Evolutionary conservation across 306 rosid genomes (phyloP), one percentile per base, ranked within the genome.

Genomic region (Prunus kanzakura): DNA sequence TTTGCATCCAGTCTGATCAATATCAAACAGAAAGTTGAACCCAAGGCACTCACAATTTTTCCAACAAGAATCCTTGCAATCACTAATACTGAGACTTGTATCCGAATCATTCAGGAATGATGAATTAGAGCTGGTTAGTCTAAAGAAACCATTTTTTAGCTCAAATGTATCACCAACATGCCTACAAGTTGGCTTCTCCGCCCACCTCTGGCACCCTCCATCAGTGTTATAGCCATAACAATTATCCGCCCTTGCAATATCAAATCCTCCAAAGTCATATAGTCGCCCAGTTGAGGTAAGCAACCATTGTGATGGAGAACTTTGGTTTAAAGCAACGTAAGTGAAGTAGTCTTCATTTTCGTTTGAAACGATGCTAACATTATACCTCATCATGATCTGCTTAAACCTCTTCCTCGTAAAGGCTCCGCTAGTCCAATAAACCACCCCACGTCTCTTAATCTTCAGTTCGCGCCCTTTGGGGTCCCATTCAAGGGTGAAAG

Each of bases 41-140:
- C 75, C 75, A 3, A 54, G 30, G 49, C 64, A 71, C 20, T 43
- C 49, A n/a, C 75, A 71, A 13, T 52, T 6, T 22, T 71, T 5
- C 75, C 75, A 52, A 54, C 75, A 71, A 71, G 50, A 11, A 71
- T 11, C 15, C 29, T n/a, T 52, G 2, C 75, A 71, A n/a, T 71
- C 75, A 54, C 75, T 32, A 13, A n/a, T 52, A 11, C 50, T 22
- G 11, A 71, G 50, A 54, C 20, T 52, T 3, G 4, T 3, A 71
- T 71, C 6, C 1, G 75, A 11, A 30, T 32, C 30, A 71, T 19
- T 52, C 0, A 29, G 35, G 15, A 4, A 2, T n/a, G 10, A 12
- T 19, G 49, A 30, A 54, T 2, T 2, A 11, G 63, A 12, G 29
- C 18, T n/a, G 11, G 49, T 11, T 54, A 10, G n/a, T 19, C 1